A percentile compares a stretch with the other conserved stretches of the same genome.
phyloP scores from a whole-genome alignment of 1,284 basidiomycete species.

The Thecaphora thlaspeos region DNA sequence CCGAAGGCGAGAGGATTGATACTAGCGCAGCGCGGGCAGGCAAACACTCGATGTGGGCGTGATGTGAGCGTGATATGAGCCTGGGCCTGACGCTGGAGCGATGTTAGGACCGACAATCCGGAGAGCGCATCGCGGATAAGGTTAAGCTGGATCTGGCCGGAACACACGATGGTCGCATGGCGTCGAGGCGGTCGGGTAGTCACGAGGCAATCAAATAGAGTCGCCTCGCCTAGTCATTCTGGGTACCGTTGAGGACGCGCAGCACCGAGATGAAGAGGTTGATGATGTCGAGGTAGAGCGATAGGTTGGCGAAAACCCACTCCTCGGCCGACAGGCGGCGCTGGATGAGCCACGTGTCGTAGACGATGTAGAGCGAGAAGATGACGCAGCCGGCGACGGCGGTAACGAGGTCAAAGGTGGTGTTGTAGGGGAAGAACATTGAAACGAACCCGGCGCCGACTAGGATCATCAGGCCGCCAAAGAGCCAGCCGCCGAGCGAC shows the following conservation, averaged over 20 bases:
- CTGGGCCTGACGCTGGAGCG: too few relatives aligned
- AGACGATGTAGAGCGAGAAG: slow-evolving; percentile 67
- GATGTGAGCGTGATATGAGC: too few relatives aligned
- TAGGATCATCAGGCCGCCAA: slow-evolving; percentile 63
- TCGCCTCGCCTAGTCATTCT: background rate
- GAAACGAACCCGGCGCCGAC: slow-evolving; percentile 64
- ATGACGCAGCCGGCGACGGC: slow-evolving; percentile 75
- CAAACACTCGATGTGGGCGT: too few relatives aligned
- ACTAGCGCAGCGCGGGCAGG: too few relatives aligned
- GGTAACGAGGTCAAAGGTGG: slow-evolving; percentile 73
- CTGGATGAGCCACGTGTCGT: slow-evolving; percentile 81
- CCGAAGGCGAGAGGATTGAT: too few relatives aligned
- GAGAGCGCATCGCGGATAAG: too few relatives aligned
- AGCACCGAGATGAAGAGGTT: slow-evolving; percentile 77
- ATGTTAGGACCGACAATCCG: too few relatives aligned
- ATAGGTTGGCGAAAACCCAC: slow-evolving; percentile 79
- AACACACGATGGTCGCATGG: too few relatives aligned
- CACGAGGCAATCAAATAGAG: too few relatives aligned
- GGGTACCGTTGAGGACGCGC: slow-evolving; percentile 33
- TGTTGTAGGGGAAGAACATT: slow-evolving; percentile 75
- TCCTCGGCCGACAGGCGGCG: slow-evolving; percentile 76
- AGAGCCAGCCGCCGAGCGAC: slow-evolving; percentile 78
- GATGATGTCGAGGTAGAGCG: slow-evolving; percentile 65
- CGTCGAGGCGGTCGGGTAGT: too few relatives aligned
- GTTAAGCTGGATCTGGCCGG: too few relatives aligned